Evolutionary conservation across 805 yeast genomes (phyloP).

Genomic region (Myxozyma mucilagina): DNA sequence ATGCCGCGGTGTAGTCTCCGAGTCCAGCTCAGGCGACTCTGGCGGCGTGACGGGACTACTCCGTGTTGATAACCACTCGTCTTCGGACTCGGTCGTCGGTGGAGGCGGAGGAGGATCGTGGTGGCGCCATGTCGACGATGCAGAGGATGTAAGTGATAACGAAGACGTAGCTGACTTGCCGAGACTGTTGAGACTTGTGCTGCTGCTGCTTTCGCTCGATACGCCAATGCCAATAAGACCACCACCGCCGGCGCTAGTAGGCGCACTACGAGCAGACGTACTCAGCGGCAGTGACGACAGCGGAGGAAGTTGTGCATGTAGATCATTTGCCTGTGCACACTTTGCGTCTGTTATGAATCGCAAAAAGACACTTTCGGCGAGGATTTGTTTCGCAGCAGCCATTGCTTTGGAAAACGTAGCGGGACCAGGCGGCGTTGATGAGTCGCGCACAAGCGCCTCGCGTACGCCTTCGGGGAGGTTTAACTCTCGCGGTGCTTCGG

Average conservation of each 20-base stretch:
- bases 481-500: conserved; percentile 37
- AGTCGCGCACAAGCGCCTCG: conserved; percentile 27
- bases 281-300: no score
- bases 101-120: background rate
- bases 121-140: background rate
- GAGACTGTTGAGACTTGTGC: background rate
- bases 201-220: background rate
- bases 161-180: background rate
- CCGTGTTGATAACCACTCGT: background rate
- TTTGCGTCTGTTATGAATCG: conserved; percentile 33
- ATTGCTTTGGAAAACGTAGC: conserved; percentile 29
- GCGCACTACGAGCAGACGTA: no score
- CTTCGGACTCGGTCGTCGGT: conserved; percentile 2
- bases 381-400: conserved; percentile 34
- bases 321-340: background rate
- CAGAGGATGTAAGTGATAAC: no score
- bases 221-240: no score
- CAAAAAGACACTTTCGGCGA: conserved; percentile 37
- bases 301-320: no score
- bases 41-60: conserved; percentile 7
- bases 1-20: background rate
- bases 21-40: conserved; percentile 1
- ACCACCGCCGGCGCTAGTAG: no score
- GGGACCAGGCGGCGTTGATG: conserved; percentile 31
- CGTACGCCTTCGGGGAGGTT: conserved; percentile 38